Evolutionary conservation across 495 filamentous ascomycete species (phyloP).

Genomic region (Trypethelium eluteriae): DNA sequence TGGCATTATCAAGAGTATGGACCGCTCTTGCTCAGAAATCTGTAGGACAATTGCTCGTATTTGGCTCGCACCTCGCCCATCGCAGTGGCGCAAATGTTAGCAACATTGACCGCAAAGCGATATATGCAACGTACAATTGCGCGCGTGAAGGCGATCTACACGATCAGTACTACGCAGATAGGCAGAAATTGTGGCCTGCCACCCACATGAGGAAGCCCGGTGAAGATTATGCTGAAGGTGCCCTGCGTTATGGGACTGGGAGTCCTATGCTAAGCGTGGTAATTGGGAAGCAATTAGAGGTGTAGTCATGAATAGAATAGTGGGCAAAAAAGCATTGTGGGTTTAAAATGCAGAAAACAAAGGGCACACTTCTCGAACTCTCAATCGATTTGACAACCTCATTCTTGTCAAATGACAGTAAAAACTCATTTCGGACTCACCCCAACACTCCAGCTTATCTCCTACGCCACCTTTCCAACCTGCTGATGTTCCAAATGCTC

Average conservation of each 20-base stretch:
- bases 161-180: slow-evolving; percentile 39
- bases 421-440: not conserved
- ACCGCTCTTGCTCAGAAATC: not conserved
- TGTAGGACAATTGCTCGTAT: slow-evolving; percentile 39
- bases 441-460: not conserved
- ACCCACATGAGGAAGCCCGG: slow-evolving; percentile 41
- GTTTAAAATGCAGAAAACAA: not conserved
- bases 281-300: slow-evolving; percentile 21
- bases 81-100: slow-evolving; percentile 40
- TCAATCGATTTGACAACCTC: not conserved
- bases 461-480: not conserved
- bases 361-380: not conserved
- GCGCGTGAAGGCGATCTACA: slow-evolving; percentile 40
- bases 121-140: slow-evolving; percentile 44
- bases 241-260: slow-evolving; percentile 38
- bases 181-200: slow-evolving; percentile 37
- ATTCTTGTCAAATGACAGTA: no score
- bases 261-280: slow-evolving; percentile 40
- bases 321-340: not conserved
- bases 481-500: slow-evolving; percentile 14
- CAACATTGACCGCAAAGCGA: slow-evolving; percentile 35
- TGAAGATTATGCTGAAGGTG: slow-evolving; percentile 37
- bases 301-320: not conserved
- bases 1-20: not conserved
- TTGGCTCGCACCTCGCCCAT: slow-evolving; percentile 42